Evolutionary conservation across 352 stramenopile genomes (phyloP).

Genomic region (Globisporangium ultimum): DNA sequence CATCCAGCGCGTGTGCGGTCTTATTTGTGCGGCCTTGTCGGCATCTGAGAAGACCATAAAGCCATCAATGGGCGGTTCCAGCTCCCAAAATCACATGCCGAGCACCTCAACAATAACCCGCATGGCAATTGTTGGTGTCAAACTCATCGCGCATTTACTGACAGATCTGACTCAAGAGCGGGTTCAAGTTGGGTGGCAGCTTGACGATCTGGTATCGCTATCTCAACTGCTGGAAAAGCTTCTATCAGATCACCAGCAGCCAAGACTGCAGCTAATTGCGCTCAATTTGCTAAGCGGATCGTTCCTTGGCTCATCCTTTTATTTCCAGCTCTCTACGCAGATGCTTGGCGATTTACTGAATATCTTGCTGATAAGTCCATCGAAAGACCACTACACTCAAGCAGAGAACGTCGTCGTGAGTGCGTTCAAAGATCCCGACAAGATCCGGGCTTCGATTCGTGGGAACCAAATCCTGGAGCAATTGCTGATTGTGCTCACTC

Average conservation of each 20-base stretch:
- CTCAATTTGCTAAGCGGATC: conserved; percentile 39
- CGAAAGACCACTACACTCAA: conserved; percentile 27
- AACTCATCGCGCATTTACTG: conserved; percentile 49
- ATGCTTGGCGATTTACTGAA: conserved; percentile 65
- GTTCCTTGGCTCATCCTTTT: conserved; percentile 24
- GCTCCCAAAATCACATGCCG: neutral
- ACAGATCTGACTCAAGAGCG: conserved; percentile 22
- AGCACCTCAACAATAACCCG: neutral
- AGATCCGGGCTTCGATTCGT: conserved; percentile 39
- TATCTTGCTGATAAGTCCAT: conserved; percentile 53
- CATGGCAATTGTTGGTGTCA: conserved; percentile 26
- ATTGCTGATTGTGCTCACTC: conserved; percentile 59
- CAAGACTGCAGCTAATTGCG: conserved; percentile 38
- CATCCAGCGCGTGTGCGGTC: conserved; percentile 17
- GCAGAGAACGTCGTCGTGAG: conserved; percentile 46
- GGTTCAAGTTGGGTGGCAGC: conserved; percentile 24
- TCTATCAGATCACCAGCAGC: conserved; percentile 35
- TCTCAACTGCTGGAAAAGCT: conserved; percentile 22
- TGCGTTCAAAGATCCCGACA: conserved; percentile 40
- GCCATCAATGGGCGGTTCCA: neutral
- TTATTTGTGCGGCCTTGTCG: conserved; percentile 7
- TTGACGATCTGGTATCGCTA: conserved; percentile 25
- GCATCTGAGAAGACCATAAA: neutral
- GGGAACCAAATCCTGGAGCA: conserved; percentile 67
- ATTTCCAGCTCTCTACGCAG: conserved; percentile 45